Evolutionary conservation across 2,329 filamentous ascomycete species (phyloP), one percentile per base, ranked within the genome.

Genomic region (Penicillium sp.): DNA sequence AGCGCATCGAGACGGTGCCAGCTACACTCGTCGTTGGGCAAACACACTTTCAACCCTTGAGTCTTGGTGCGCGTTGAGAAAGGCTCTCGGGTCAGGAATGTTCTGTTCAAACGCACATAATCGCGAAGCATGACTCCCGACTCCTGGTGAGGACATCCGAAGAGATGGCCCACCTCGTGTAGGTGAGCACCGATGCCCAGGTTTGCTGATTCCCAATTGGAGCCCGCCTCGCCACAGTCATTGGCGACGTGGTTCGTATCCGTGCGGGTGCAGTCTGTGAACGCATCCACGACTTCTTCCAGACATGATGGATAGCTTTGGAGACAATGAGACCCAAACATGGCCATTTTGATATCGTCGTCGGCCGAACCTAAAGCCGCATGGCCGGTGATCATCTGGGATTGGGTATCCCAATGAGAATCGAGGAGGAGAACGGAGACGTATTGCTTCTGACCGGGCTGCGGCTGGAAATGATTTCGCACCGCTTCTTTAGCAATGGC

Each of bases 121-220:
- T 96, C 93, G 56, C 90, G 84, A 50, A 92, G 80, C 93, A 97
- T 97, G 60, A 97, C 82, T n/a, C 94, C 93, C 29, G 81, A 89
- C 69, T 94, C 91, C 71, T 95, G 91, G 71, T 95, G 90, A 10
- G 91, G 91, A 64, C 91, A 95, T 50, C 93, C 93, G 65, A 97
- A 89, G 23, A 96, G 76, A 76, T 96, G 93, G 4, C 93, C 93
- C 0, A 89, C 89, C 75, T 97, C 92, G 73, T 96, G 93, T 48
- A 97, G 76, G 74, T 97, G 93, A 10, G 91, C 93, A 8, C 93
- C 93, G 63, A 97, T 95, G 31, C 93, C 93, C 60, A 96, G 89
- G 67, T 93, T 96, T 27, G 91, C 92, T n/a, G 92, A 87, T 73
- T 97, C 93, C 93, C 93, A 97, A 47, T 87, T 94, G 71, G 90